phyloP scores from a whole-genome alignment of 2,329 filamentous ascomycete genomes.

The Talaromyces sp. region DNA sequence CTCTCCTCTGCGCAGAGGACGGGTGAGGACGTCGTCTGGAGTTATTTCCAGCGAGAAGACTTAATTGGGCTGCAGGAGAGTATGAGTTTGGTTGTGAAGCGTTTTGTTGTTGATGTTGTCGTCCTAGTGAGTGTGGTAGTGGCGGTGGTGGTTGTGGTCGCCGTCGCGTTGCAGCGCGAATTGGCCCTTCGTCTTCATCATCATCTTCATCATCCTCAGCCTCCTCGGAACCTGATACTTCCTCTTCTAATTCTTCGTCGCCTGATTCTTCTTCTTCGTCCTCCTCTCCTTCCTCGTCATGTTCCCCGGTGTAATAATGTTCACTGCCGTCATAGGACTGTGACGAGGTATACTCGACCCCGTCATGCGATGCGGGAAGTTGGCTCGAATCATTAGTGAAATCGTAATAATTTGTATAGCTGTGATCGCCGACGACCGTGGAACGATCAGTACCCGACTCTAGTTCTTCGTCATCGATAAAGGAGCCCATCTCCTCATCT shows the following conservation, averaged over 20 bases:
- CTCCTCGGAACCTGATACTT: neutral
- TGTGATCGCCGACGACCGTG: conserved; percentile 24
- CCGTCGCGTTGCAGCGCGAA: conserved; percentile 4
- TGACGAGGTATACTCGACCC: neutral
- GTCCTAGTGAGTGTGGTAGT: conserved; percentile 7
- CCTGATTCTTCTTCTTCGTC: neutral
- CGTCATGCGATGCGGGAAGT: neutral
- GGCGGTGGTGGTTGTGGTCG: neutral
- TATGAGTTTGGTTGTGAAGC: neutral
- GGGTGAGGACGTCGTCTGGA: neutral
- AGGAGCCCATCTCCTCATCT: conserved; percentile 12
- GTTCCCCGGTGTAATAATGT: neutral
- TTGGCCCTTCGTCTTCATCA: conserved; percentile 15
- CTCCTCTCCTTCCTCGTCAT: neutral
- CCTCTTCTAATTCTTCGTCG: neutral
- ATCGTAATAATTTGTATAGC: conserved; percentile 1
- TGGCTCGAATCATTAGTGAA: neutral
- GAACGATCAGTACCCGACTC: conserved; percentile 26
- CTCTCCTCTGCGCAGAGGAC: neutral
- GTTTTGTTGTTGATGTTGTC: neutral
- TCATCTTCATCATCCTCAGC: conserved; percentile 4
- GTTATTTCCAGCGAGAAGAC: neutral
- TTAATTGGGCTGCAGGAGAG: neutral
- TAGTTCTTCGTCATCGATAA: conserved; percentile 13
- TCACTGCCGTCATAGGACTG: conserved; percentile 4